Evolutionary conservation across 768 basidiomycete genomes (phyloP).

Genomic region (Russula griseocarnosa): DNA sequence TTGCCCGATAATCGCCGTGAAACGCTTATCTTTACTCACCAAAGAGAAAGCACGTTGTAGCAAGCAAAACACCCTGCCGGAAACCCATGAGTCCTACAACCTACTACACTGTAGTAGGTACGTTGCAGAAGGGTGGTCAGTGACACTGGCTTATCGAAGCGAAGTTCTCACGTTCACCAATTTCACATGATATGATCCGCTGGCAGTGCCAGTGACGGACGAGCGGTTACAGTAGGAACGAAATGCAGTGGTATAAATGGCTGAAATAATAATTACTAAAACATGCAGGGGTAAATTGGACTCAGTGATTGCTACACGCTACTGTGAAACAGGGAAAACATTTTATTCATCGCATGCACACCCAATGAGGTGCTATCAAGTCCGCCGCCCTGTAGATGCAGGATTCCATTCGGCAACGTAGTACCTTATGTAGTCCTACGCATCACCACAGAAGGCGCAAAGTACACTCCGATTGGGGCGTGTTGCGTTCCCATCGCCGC

Average conservation of each 20-base stretch:
- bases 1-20: constrained; percentile 4
- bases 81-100: constrained; percentile 64
- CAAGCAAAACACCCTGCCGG: constrained; percentile 81
- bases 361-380: constrained; percentile 10
- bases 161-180: constrained; percentile 16
- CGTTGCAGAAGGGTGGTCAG: neutral
- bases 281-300: constrained; percentile 28
- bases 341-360: constrained; percentile 6
- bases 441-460: constrained; percentile 15
- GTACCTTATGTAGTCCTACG: constrained; percentile 9
- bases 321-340: constrained; percentile 11
- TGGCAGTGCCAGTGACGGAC: neutral
- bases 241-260: constrained; percentile 27
- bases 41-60: constrained; percentile 85
- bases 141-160: neutral
- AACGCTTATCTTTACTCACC: constrained; percentile 46
- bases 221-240: neutral
- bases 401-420: neutral
- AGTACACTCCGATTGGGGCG: neutral
- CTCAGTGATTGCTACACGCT: constrained; percentile 22
- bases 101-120: neutral
- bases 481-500: constrained; percentile 9
- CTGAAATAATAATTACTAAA: constrained; percentile 26
- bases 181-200: neutral
- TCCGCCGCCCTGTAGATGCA: constrained; percentile 1